phyloP scores from a whole-genome alignment of 2,329 filamentous ascomycete species.

The Pestalotiopsis fici region DNA sequence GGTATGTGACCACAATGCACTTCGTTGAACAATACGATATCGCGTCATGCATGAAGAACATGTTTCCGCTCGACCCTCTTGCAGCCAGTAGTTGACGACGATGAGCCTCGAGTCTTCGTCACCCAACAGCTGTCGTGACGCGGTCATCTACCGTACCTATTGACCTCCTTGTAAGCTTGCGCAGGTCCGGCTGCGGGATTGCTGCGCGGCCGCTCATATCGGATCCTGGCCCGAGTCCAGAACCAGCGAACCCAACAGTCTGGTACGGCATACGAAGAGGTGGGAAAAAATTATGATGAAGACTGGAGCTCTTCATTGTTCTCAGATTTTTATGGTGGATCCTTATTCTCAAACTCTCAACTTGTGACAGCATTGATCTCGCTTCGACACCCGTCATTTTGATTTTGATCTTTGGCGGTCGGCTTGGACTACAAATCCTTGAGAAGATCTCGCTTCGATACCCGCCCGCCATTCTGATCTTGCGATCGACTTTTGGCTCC shows the following conservation, averaged over 20 bases:
- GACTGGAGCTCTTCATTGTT: too few species aligned
- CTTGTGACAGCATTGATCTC: slow-evolving; percentile 1
- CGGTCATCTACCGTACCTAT: neutral
- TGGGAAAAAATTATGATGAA: neutral
- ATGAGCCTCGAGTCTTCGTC: neutral
- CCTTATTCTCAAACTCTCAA: neutral
- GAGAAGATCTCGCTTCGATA: neutral
- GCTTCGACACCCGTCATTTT: neutral
- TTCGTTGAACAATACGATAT: neutral
- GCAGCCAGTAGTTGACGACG: neutral
- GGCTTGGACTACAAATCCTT: neutral
- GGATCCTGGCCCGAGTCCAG: neutral
- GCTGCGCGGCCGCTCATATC: neutral
- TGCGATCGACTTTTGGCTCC: too few species aligned
- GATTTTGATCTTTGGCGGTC: neutral
- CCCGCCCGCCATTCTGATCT: too few species aligned
- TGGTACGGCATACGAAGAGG: neutral
- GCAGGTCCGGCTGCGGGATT: neutral
- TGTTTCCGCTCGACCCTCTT: neutral
- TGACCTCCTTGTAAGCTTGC: neutral
- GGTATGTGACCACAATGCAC: neutral
- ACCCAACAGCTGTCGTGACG: neutral
- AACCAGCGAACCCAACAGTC: neutral
- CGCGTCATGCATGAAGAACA: neutral
- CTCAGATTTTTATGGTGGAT: neutral